These are phyloP conservation scores for Ogataea ganodermae DNA, from an alignment of 805 yeast species.

Conservation along the genomic window DNA sequence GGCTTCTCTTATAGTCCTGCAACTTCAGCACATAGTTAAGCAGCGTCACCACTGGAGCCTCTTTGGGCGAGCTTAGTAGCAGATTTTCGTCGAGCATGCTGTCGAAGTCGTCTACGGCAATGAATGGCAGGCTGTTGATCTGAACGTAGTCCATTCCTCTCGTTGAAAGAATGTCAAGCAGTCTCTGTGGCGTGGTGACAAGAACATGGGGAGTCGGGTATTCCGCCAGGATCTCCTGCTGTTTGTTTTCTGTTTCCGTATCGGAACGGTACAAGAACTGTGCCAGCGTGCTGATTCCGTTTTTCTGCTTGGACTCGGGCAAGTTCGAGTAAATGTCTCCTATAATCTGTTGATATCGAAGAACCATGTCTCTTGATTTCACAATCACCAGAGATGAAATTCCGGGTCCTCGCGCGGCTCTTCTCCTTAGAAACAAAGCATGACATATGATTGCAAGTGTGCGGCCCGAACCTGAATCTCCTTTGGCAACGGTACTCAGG, in stretches of 20 bases:
- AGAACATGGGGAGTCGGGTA: conserved; percentile 34
- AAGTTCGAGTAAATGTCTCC: conserved; percentile 13
- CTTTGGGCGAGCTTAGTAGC: conserved; percentile 21
- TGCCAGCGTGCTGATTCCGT: conserved; percentile 18
- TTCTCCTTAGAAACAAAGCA: conserved; percentile 29
- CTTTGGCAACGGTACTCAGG: conserved; percentile 35
- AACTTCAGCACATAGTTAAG: conserved; percentile 35
- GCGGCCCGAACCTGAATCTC: conserved; percentile 35
- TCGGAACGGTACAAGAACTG: conserved; percentile 36
- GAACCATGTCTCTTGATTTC: conserved; percentile 29
- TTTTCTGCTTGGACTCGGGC: conserved; percentile 2
- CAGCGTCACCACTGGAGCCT: conserved; percentile 33
- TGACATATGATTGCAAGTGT: conserved; percentile 30
- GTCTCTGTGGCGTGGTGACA: conserved; percentile 38
- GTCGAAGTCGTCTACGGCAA: conserved; percentile 39
- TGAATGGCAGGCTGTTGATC: conserved; percentile 29
- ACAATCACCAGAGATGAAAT: conserved; percentile 35
- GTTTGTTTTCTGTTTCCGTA: conserved; percentile 26
- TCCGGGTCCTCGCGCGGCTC: conserved; percentile 28
- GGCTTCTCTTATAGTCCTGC: conserved; percentile 34
- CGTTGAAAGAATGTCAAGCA: conserved; percentile 37
- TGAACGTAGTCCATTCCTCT: conserved; percentile 35
- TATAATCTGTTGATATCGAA: conserved; percentile 25
- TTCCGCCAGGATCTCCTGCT: conserved; percentile 26
- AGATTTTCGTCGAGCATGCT: conserved; percentile 27